Conservation (phyloP, 495 filamentous ascomycete species). For the Neurospora pannonica region DNA sequence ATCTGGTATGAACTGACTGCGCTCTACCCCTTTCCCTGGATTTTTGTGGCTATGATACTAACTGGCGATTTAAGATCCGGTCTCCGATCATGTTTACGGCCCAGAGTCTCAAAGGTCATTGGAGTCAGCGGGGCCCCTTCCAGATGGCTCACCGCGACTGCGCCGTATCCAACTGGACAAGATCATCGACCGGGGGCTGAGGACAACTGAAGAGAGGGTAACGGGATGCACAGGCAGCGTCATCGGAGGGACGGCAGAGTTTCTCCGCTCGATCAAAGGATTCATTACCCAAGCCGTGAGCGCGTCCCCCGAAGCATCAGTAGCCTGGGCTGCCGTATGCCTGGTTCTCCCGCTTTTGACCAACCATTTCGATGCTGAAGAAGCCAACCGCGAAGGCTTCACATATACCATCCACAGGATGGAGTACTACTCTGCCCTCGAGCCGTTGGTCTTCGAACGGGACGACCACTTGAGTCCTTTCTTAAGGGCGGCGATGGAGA, state of each 20-base stretch:
- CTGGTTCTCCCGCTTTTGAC: slow-evolving; percentile 20
- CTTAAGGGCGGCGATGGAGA: background rate
- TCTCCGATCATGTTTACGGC: background rate
- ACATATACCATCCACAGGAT: slow-evolving; percentile 17
- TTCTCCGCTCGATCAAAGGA: slow-evolving; percentile 10
- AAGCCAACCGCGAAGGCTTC: slow-evolving; percentile 20
- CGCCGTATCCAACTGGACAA: slow-evolving; percentile 2
- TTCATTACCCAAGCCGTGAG: slow-evolving; percentile 13
- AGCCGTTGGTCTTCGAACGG: slow-evolving; percentile 1
- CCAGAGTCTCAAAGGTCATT: background rate
- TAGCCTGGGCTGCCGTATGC: slow-evolving; percentile 18
- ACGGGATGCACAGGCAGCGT: fast-evolving
- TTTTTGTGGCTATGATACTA: background rate
- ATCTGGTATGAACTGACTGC: background rate
- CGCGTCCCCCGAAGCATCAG: slow-evolving; percentile 14
- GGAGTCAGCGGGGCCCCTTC: background rate
- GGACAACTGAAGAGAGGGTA: slow-evolving; percentile 2
- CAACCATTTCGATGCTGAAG: slow-evolving; percentile 9
- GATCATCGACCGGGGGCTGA: slow-evolving; percentile 6
- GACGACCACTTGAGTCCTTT: background rate
- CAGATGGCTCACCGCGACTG: background rate
- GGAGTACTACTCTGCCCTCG: slow-evolving; percentile 14
- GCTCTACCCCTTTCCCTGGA: fast-evolving
- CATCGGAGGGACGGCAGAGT: background rate
- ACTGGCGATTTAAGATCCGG: background rate